A percentile compares a stretch with the other conserved stretches of the same genome.
Evolutionary conservation across 306 rosid genomes (phyloP).

Genomic region (Trifolium fragiferum): DNA sequence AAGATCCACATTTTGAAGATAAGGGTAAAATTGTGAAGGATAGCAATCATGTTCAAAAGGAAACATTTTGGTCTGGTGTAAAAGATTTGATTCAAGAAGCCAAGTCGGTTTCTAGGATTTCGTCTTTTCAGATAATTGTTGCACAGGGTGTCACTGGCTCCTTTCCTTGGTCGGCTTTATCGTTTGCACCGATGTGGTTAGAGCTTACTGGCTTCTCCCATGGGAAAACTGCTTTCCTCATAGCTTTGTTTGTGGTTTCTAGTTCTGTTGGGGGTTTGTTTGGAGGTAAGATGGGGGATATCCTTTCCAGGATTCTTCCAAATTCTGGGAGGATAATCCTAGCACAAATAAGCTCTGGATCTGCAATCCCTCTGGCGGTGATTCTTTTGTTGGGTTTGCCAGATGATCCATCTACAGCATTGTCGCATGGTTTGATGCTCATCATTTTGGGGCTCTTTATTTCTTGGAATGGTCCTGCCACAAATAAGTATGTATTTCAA

Average conservation of each 20-base stretch:
- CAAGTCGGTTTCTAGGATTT: constrained; percentile 71
- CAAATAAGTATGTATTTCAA: constrained; percentile 73
- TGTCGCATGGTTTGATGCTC: constrained; percentile 66
- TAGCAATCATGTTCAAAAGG: constrained; percentile 41
- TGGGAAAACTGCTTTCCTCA: constrained; percentile 72
- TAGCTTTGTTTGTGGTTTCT: constrained; percentile 74
- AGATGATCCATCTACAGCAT: constrained; percentile 56
- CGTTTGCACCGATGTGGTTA: constrained; percentile 95
- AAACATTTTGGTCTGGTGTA: constrained; percentile 65
- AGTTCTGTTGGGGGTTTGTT: constrained; percentile 83
- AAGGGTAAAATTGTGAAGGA: constrained; percentile 38
- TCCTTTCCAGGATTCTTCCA: constrained; percentile 69
- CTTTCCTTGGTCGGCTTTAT: constrained; percentile 91
- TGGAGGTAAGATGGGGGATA: constrained; percentile 91
- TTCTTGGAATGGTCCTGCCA: constrained; percentile 93
- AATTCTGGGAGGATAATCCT: constrained; percentile 87
- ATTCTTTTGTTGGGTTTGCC: constrained; percentile 77
- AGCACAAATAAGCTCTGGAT: constrained; percentile 91
- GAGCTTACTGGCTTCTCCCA: constrained; percentile 93
- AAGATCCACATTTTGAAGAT: constrained; percentile 73
- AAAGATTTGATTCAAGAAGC: constrained; percentile 70
- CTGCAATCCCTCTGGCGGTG: constrained; percentile 83
- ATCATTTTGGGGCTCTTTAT: constrained; percentile 72
- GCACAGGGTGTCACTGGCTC: constrained; percentile 96
- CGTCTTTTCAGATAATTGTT: constrained; percentile 87